Percentiles rank a stretch among this genome's conserved stretches.
phyloP scores from a whole-genome alignment of 2,329 filamentous ascomycete genomes.

The Pseudogymnoascus sp. region DNA sequence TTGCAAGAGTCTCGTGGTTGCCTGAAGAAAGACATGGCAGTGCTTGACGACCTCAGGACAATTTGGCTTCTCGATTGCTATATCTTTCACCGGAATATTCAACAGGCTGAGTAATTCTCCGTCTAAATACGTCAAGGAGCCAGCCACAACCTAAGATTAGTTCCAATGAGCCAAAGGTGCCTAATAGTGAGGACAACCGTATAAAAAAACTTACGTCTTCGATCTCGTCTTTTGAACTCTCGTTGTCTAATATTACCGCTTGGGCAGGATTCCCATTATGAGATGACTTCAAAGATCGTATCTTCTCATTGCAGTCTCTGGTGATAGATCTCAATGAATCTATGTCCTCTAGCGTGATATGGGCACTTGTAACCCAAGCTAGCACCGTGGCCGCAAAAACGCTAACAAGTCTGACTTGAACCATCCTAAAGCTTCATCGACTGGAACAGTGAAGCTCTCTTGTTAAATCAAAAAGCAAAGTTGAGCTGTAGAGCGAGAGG shows the following conservation, averaged over 20 bases:
- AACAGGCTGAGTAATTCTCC: conserved; percentile 12
- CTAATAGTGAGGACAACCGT: neutral
- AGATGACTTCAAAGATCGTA: neutral
- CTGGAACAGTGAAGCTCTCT: neutral
- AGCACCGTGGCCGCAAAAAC: neutral
- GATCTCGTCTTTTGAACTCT: conserved; percentile 15
- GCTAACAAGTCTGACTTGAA: neutral
- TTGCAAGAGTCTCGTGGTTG: conserved; percentile 25
- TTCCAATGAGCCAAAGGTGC: conserved; percentile 11
- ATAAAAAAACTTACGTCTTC: conserved; percentile 22
- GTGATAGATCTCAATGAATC: neutral
- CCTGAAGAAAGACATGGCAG: conserved; percentile 23
- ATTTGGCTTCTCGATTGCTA: neutral
- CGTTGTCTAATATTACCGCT: neutral
- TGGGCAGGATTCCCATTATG: neutral
- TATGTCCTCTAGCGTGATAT: neutral
- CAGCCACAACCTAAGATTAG: conserved; percentile 11
- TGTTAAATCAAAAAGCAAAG: neutral
- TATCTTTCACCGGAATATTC: conserved; percentile 11
- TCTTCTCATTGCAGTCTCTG: neutral
- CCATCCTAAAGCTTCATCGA: neutral
- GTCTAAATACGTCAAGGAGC: conserved; percentile 6
- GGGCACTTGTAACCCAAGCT: neutral
- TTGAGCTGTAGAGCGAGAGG: neutral
- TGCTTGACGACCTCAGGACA: conserved; percentile 19